Percentiles rank a stretch among this genome's conserved stretches.
Conservation (phyloP, 192 early-diverging fungal species). For the Coemansia sp. region DNA sequence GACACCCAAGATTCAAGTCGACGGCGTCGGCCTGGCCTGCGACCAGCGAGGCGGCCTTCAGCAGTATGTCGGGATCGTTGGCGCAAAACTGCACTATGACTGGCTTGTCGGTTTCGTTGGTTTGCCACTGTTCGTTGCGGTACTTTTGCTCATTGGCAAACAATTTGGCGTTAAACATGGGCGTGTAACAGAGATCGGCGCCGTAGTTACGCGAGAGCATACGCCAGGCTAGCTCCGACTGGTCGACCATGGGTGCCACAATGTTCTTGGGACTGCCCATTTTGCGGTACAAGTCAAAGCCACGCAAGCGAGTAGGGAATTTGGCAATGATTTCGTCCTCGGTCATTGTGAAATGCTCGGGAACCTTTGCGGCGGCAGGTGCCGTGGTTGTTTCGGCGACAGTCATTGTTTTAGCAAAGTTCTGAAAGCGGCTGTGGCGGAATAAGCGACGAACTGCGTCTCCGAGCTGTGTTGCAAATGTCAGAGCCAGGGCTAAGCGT, state of each 20-base stretch:
- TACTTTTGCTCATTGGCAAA: constrained; percentile 75
- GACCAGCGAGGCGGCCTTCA: constrained; percentile 81
- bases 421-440: not conserved
- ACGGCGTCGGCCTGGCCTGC: constrained; percentile 88
- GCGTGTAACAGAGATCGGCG: constrained; percentile 92
- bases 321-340: constrained; percentile 51
- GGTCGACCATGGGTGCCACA: constrained; percentile 97
- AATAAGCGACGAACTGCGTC: constrained; percentile 12
- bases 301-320: constrained; percentile 61
- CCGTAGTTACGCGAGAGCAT: constrained; percentile 84
- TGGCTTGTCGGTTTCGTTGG: constrained; percentile 70
- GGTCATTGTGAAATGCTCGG: constrained; percentile 71
- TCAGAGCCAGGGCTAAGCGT: not conserved
- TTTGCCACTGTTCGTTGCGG: constrained; percentile 73
- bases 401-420: constrained; percentile 10
- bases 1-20: constrained; percentile 95
- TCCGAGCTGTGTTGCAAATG: constrained; percentile 9
- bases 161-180: constrained; percentile 94
- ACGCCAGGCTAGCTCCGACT: constrained; percentile 95
- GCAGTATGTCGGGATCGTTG: constrained; percentile 84
- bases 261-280: constrained; percentile 75
- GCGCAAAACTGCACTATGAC: constrained; percentile 96
- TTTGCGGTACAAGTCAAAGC: constrained; percentile 77
- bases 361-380: constrained; percentile 86
- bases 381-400: constrained; percentile 11